Evolutionary conservation across 75 land plant genomes (phyloP).

Genomic region (Chamaecyparis obtusa): DNA sequence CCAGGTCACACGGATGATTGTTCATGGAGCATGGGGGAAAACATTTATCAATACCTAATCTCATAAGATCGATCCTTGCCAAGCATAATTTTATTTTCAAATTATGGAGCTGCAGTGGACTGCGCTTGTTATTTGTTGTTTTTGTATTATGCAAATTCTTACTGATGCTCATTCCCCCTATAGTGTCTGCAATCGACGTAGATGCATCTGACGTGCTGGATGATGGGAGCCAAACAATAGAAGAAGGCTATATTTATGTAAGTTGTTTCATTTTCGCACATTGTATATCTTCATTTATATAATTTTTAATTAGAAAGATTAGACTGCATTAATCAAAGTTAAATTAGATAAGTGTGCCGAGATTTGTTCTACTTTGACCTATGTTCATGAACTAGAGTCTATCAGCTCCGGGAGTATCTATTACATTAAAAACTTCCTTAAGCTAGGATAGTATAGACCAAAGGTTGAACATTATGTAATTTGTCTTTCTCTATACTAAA

Average conservation of each 20-base stretch:
- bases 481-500: background rate
- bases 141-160: conserved; percentile 54
- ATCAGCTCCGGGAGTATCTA: too few species aligned
- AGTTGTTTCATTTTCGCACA: conserved; percentile 11
- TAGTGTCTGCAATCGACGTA: conserved; percentile 79
- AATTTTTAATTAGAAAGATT: background rate
- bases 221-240: conserved; percentile 54
- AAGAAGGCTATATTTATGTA: conserved; percentile 76
- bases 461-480: too few species aligned
- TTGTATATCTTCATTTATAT: background rate
- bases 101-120: conserved; percentile 82
- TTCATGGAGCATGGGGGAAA: too few species aligned
- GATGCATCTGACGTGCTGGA: conserved; percentile 81
- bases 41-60: too few species aligned
- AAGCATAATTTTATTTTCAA: background rate
- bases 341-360: background rate
- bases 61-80: background rate
- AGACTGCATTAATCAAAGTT: background rate
- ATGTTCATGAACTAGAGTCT: too few species aligned
- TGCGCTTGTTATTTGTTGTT: conserved; percentile 52
- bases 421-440: too few species aligned
- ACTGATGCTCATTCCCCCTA: conserved; percentile 77
- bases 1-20: too few species aligned
- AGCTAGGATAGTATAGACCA: too few species aligned
- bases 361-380: too few species aligned